A percentile compares a stretch with the other conserved stretches of the same genome.
phyloP scores from a whole-genome alignment of 2,329 filamentous ascomycete genomes.

The Sordariomycetes sp. region DNA sequence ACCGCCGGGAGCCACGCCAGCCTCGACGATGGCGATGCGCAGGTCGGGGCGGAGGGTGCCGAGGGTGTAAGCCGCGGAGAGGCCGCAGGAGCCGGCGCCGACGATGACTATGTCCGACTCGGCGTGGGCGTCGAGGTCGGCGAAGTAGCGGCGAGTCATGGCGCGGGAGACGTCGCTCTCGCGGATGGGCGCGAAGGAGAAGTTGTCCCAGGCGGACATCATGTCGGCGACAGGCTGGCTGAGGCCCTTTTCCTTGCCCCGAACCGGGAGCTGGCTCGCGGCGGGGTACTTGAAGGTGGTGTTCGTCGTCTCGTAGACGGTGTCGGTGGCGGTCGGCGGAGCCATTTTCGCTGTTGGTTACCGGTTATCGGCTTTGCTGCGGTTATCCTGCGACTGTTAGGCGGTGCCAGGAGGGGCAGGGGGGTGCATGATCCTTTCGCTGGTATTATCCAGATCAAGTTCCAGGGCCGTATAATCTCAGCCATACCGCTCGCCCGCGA shows the following conservation, averaged over 20 bases:
- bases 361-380: too few relatives aligned
- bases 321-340: conserved; percentile 49
- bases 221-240: conserved; percentile 35
- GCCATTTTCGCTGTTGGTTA: conserved; percentile 48
- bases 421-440: conserved; percentile 97
- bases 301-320: conserved; percentile 25
- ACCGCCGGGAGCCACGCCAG: conserved; percentile 73
- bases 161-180: conserved; percentile 86
- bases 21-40: conserved; percentile 84
- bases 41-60: conserved; percentile 76
- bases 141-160: conserved; percentile 89
- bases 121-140: conserved; percentile 76
- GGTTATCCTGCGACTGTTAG: conserved; percentile 2
- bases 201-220: conserved; percentile 66
- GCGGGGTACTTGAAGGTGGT: conserved; percentile 18
- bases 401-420: conserved; percentile 16
- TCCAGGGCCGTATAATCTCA: conserved; percentile 83
- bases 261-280: conserved; percentile 8
- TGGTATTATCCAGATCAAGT: conserved; percentile 99
- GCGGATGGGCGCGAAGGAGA: conserved; percentile 75
- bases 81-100: conserved; percentile 77
- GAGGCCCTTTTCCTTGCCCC: conserved; percentile 14
- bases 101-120: conserved; percentile 92
- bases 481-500: conserved; percentile 5
- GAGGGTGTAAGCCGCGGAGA: conserved; percentile 74